These are phyloP conservation scores for Coemansia sp. DNA, from an alignment of 192 early-diverging fungal genomes.

Conservation along the genomic window DNA sequence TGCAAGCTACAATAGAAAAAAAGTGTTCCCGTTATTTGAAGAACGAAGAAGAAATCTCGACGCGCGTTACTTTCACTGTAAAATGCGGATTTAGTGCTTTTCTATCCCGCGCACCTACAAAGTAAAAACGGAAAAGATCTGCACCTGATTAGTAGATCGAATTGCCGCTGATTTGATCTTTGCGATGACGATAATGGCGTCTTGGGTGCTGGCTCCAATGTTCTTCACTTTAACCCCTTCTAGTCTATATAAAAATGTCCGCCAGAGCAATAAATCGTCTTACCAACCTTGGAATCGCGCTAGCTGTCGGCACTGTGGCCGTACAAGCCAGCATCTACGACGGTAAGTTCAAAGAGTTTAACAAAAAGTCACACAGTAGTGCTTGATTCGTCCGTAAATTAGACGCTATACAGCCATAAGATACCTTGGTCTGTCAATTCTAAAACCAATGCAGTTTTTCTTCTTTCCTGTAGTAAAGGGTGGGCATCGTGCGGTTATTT, in stretches of 20 bases:
- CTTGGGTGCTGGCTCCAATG: neutral
- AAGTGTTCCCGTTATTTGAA: too few relatives aligned
- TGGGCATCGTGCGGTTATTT: constrained; percentile 94
- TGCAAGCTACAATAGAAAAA: too few relatives aligned
- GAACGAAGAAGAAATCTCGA: too few relatives aligned
- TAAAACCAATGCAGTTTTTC: neutral
- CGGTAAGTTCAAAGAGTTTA: constrained; percentile 55
- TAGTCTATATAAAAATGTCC: constrained; percentile 20
- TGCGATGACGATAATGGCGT: too few relatives aligned
- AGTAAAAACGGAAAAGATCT: too few relatives aligned
- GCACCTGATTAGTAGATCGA: too few relatives aligned
- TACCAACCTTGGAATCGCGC: constrained; percentile 75
- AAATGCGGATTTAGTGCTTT: too few relatives aligned
- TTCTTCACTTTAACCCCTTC: neutral
- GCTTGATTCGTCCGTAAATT: neutral
- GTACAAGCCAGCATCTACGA: constrained; percentile 89
- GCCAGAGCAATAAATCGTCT: constrained; percentile 58
- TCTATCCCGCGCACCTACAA: too few relatives aligned
- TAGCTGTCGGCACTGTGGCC: constrained; percentile 66
- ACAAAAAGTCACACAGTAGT: neutral
- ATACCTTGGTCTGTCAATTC: too few relatives aligned
- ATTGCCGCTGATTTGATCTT: too few relatives aligned
- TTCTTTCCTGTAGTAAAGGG: constrained; percentile 72
- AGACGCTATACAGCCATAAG: neutral
- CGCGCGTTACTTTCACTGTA: too few relatives aligned